Base-by-base conservation (phyloP, 164 flowering plant species). In the Vitis rotundifolia region DNA sequence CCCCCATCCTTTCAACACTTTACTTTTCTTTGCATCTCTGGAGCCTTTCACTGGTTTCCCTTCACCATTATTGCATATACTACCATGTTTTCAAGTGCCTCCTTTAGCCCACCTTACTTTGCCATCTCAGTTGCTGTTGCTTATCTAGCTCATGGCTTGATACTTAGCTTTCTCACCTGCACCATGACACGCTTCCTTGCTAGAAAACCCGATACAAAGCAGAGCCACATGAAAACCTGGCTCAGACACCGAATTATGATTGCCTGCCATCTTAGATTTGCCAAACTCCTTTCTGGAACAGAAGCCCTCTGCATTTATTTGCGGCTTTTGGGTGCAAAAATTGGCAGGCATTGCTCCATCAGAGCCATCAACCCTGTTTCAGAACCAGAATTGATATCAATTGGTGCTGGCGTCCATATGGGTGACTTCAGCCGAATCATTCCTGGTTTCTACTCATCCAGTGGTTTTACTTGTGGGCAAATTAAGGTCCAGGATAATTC, bases 21-120 rank as follows among this genome's bases (percentile, higher is more conserved):
- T 18, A 15, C 84, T 26, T 86, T 91, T 68, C 57, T 86, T 50
- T 89, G 92, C 77, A 58, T 89, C 13, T 78, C 79, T 31, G 97
- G 91, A 69, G 82, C 91, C 56, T 87, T 89, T 64, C 91, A 89
- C 72, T 91, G 93, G 93, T 59, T 85, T 55, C 93, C 92, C 31
- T 83, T 79, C 73, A 76, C 83, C 57, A 66, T 86, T 10, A 51
- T 76, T 66, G 90, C 88, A 22, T 87, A 81, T 54, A 74, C 81
- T 49, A 72, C 76, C 58, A 76, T 88, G 75, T 74, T 84, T 53
- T 26, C 75, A 0, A 44, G 29, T 13, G 37, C 67, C 66, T 68
- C 85, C 47, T 64, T 67, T 50, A 82, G 74, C 37, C 82, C 90
- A 57, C 56, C 56, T 19, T 70, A 26, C 63, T 88, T 89, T 73